Evolutionary conservation across 345 rosid species (phyloP).

Genomic region (Eutrema japonicum): DNA sequence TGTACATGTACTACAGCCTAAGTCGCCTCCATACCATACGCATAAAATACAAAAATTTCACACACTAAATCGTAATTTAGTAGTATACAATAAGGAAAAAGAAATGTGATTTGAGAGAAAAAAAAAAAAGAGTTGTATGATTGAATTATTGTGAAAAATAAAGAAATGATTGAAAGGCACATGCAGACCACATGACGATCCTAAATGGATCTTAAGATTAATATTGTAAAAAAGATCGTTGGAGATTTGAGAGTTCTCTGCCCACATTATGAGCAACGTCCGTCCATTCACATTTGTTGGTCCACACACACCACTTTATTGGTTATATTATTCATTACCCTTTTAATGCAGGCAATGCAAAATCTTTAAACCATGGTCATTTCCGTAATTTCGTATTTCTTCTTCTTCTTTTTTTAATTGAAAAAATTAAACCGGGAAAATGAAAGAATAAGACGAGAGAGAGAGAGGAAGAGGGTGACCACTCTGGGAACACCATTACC

Average conservation of each 20-base stretch:
- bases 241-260: slow-evolving; percentile 13
- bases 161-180: slow-evolving; percentile 28
- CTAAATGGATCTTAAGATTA: slow-evolving; percentile 20
- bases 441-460: slow-evolving; percentile 21
- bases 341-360: slow-evolving; percentile 31
- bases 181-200: slow-evolving; percentile 38
- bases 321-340: slow-evolving; percentile 19
- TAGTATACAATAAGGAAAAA: background rate
- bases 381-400: slow-evolving; percentile 13
- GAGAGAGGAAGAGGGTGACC: slow-evolving; percentile 40
- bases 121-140: slow-evolving; percentile 29
- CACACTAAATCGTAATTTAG: background rate
- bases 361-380: slow-evolving; percentile 20
- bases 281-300: slow-evolving; percentile 22
- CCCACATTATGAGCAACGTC: slow-evolving; percentile 23
- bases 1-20: background rate
- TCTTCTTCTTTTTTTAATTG: slow-evolving; percentile 10
- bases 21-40: background rate
- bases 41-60: slow-evolving; percentile 5
- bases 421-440: slow-evolving; percentile 30
- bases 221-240: slow-evolving; percentile 10
- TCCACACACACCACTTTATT: slow-evolving; percentile 19
- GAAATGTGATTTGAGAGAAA: background rate
- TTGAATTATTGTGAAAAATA: slow-evolving; percentile 11
- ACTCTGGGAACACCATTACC: slow-evolving; percentile 42